These are phyloP conservation scores for Botrytis sinoallii DNA, from an alignment of 2,329 filamentous ascomycete species.

Conservation along the genomic window DNA sequence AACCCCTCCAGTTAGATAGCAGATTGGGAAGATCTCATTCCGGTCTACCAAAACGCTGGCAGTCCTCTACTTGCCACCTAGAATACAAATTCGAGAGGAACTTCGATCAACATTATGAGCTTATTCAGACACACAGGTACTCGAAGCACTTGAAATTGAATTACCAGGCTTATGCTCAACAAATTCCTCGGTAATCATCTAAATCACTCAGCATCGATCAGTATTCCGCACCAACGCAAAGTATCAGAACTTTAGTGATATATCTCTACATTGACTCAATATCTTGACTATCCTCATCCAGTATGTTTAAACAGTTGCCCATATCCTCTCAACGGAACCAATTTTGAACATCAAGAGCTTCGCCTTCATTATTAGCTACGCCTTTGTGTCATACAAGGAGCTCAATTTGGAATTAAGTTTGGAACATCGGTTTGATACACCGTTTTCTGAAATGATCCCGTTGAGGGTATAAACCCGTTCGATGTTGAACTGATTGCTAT, in stretches of 20 bases:
- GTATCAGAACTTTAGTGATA: conserved; percentile 10
- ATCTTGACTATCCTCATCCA: conserved; percentile 21
- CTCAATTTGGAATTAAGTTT: background rate
- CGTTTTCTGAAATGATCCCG: background rate
- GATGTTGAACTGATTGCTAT: background rate
- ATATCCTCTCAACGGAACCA: conserved; percentile 9
- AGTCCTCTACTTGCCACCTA: background rate
- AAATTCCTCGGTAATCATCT: background rate
- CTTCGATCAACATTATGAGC: conserved; percentile 5
- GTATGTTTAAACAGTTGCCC: conserved; percentile 19
- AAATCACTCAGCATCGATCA: background rate
- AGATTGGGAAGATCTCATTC: background rate
- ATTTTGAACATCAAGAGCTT: conserved; percentile 19
- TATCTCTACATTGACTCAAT: conserved; percentile 23
- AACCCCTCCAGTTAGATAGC: background rate
- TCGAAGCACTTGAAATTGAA: conserved; percentile 21
- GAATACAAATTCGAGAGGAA: background rate
- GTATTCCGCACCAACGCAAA: background rate
- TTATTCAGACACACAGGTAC: conserved; percentile 14
- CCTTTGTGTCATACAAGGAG: conserved; percentile 2
- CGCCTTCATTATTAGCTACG: conserved; percentile 22
- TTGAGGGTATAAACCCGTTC: background rate
- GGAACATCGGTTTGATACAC: background rate
- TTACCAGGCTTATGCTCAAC: conserved; percentile 22
- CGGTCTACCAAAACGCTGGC: conserved; percentile 9